Base-by-base conservation (phyloP, 768 basidiomycete species). In the Amanita rubescens region DNA sequence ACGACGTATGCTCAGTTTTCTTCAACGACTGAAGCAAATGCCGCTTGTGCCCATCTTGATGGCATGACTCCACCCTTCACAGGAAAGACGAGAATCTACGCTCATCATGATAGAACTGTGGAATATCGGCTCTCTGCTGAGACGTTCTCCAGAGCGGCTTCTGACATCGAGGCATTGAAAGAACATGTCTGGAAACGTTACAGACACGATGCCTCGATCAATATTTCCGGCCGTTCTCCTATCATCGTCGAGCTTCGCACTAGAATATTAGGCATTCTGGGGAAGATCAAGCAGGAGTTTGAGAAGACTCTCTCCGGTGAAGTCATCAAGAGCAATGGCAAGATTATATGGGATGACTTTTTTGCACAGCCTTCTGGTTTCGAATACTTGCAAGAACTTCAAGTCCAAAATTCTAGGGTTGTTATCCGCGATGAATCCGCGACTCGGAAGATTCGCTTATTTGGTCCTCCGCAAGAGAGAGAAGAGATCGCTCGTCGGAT, bases 281-380 rank as follows among this genome's bases (percentile, higher is more conserved):
- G 78, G 0, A 65, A 63, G 37, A 72, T 87, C 49, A 89, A 87
- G 59, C 63, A 69, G 2, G 73, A 81, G 56, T 73, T 88, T 19
- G 85, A 87, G 60, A 71, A 71, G n/a, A 68, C 84, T 10, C 61
- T 85, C 0, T 76, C 73, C 2, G 87, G 88, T 0, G 84, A 90
- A 57, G 67, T 75, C 2, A 63, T 87, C 32, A 71, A 66, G 24
- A 59, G 76, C 15, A 73, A 80, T 42, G 79, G 75, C 25, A 75
- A 76, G 37, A 67, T 73, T 1, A 67, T 78, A 7, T 91, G 87
- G 87, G 83, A 90, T 55, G 68, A 72, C 3, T 89, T 79, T 65
- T 84, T 91, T 55, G 61, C 62, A 19, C 57, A 70, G 3, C 54
- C 58, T 0, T 65, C 65, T 5, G 85, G 85, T 0, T 37, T 44